Base-by-base conservation (phyloP, 805 yeast genomes). In the Isabelozyma heimii region DNA sequence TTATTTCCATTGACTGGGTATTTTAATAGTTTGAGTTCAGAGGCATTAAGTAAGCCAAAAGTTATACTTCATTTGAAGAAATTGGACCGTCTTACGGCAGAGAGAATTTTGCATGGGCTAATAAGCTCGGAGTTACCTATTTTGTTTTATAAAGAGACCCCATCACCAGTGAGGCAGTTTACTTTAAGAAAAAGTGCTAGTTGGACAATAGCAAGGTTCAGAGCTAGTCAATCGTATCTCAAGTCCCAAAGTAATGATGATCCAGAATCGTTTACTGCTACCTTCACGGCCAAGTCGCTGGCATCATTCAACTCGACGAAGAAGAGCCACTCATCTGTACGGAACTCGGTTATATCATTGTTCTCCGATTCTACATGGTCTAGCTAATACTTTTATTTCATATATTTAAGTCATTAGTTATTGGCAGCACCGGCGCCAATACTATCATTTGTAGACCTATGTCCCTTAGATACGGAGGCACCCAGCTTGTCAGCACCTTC, bases 401-500 rank as follows among this genome's bases (percentile, higher is more conserved):
- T 50, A 56, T 30, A 30, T 30, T 10, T 2, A 3, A 30, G 35
- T 13, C 35, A 20, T 30, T 42, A 42, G 46, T 57, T 56, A 35
- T 53, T 56, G 38, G 64, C 47, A 37, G 54, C 58, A 41, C 70
- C 62, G 39, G 57, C 61, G 16, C 77, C 78, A 15, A 62, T 65
- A 0, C 81, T 57, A 47, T 81, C 85, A 54, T 82, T 82, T 9
- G 75, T 76, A 6, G 81, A 67, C 7, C 58, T 8, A 58, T 50
- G 48, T 12, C 61, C 65, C 8, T 58, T 52, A 17, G 51, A 14
- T 28, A 62, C n/a, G 4, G 52, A 46, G 12, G 27, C 20, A 7
- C 42, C 46, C 6, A 33, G 42, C 63, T 81, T 81, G 43, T 79
- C 68, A 15, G 72, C 63, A 40, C 96, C 96, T n/a, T 80, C 69